phyloP scores from a whole-genome alignment of 306 rosid species.

The Leucaena leucocephala region DNA sequence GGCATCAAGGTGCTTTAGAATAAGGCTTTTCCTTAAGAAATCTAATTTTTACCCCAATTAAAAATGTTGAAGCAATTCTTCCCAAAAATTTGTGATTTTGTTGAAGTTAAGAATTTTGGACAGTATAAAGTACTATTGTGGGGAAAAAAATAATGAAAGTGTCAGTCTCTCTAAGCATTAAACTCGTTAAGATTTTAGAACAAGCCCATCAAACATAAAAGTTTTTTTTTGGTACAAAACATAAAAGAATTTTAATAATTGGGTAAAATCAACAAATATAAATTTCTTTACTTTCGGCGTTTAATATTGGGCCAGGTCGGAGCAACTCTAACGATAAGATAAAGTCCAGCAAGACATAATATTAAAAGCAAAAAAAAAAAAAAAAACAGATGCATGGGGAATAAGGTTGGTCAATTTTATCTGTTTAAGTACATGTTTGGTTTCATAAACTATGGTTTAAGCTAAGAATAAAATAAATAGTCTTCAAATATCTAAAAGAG shows the following conservation, averaged over 20 bases:
- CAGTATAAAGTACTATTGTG: neutral
- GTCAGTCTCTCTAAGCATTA: neutral
- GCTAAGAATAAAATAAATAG: too few species aligned
- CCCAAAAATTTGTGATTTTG: neutral
- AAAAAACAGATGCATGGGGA: too few species aligned
- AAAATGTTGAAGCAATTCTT: neutral
- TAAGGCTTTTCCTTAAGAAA: neutral
- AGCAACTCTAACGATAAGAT: neutral
- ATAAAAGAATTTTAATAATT: too few species aligned
- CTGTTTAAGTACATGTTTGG: too few species aligned
- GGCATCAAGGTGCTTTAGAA: neutral
- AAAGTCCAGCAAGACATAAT: neutral
- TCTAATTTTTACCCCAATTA: too few species aligned
- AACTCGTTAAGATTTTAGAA: neutral
- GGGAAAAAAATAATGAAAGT: neutral
- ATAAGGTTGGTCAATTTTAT: too few species aligned
- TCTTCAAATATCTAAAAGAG: too few species aligned
- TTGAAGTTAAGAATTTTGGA: neutral
- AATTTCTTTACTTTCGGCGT: neutral
- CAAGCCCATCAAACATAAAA: neutral
- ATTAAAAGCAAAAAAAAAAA: too few species aligned
- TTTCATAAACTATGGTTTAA: too few species aligned
- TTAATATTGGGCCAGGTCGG: neutral
- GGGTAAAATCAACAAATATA: neutral
- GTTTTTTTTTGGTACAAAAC: too few species aligned